Percentiles rank a stretch among this genome's conserved stretches.
Conservation (phyloP, 768 basidiomycete species). For the Symmetrospora coprosmae region DNA sequence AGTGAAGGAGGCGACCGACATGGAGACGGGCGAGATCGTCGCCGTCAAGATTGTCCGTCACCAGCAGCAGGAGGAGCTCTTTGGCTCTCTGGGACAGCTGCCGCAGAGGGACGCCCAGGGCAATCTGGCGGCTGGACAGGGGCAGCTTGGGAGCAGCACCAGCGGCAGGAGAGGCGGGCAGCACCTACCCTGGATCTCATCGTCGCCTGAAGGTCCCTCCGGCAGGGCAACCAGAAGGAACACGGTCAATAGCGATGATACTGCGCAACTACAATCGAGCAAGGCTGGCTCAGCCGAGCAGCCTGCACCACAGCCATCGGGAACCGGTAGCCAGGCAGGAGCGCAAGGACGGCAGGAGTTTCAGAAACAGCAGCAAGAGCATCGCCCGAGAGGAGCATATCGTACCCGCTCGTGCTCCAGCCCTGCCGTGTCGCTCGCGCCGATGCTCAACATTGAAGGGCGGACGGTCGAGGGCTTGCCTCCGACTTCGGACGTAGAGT, state of each 20-base stretch:
- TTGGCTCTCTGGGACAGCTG: too few species aligned
- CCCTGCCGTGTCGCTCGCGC: not conserved
- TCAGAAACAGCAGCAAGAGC: too few species aligned
- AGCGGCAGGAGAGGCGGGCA: not conserved
- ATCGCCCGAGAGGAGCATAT: not conserved
- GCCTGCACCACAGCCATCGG: too few species aligned
- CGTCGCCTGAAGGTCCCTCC: not conserved
- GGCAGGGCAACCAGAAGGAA: not conserved
- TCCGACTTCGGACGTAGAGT: not conserved
- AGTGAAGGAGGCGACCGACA: conserved; percentile 24
- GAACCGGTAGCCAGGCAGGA: too few species aligned
- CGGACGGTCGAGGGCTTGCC: not conserved
- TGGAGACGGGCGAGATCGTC: conserved; percentile 12
- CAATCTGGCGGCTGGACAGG: too few species aligned
- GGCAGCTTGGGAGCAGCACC: not conserved
- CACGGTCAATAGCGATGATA: not conserved
- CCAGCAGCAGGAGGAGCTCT: not conserved
- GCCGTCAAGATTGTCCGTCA: conserved; percentile 32
- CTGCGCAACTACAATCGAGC: too few species aligned
- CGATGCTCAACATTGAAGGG: not conserved
- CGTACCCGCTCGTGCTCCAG: not conserved
- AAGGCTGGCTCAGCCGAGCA: too few species aligned
- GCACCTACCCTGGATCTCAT: not conserved
- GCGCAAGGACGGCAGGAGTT: too few species aligned
- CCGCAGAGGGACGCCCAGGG: too few species aligned